Percentiles rank a stretch among this genome's conserved stretches.
Conservation (phyloP, 176 grass and related monocot genomes). For the Thinopyrum elongatum region DNA sequence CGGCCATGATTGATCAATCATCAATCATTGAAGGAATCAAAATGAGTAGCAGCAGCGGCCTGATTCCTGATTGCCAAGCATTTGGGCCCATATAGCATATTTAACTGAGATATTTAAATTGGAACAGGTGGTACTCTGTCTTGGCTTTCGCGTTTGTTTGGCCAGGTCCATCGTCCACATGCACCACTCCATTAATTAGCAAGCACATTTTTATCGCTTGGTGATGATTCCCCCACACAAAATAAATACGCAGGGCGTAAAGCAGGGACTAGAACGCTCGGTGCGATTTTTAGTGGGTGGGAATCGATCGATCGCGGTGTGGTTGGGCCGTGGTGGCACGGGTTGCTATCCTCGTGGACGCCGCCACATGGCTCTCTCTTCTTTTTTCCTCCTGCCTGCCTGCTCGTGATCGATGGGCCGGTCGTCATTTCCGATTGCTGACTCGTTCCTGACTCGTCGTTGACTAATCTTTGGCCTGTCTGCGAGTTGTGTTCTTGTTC, state of each 20-base stretch:
- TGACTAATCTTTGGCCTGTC: neutral
- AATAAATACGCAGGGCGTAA: neutral
- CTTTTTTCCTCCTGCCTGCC: neutral
- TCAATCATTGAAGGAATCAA: conserved; percentile 18
- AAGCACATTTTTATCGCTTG: neutral
- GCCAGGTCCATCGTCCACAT: neutral
- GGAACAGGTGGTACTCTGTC: neutral
- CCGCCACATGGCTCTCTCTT: conserved; percentile 28
- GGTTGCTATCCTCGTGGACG: conserved; percentile 23
- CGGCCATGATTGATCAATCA: neutral
- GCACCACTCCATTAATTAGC: conserved; percentile 10
- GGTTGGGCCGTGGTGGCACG: neutral
- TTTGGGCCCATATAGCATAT: neutral
- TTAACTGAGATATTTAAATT: neutral
- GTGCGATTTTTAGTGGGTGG: neutral
- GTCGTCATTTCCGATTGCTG: conserved; percentile 16
- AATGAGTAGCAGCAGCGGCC: neutral
- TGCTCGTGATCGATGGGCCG: neutral
- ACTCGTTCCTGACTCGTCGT: neutral
- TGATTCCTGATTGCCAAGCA: neutral
- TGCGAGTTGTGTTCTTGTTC: conserved; percentile 4
- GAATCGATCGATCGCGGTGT: neutral
- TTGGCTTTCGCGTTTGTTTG: neutral
- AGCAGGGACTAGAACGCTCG: neutral
- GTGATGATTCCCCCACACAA: neutral